Evolutionary conservation across 2,329 filamentous ascomycete genomes (phyloP).

Genomic region (Neopestalotiopsis sp.): DNA sequence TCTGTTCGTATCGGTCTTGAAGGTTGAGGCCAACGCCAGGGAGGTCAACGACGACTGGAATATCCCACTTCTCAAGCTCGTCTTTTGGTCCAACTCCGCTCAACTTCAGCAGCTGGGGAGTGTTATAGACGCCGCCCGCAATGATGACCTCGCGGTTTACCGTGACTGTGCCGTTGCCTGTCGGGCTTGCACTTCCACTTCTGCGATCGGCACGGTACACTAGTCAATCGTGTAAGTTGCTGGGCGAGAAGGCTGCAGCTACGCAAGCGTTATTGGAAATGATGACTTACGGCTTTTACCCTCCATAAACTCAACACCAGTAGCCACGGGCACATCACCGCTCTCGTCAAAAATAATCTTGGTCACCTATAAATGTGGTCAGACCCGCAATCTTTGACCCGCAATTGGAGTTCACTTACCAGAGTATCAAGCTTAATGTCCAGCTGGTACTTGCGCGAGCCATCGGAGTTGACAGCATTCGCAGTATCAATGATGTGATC

Average conservation of each 20-base stretch:
- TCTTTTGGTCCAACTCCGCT: slow-evolving; percentile 49
- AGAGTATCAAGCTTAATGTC: slow-evolving; percentile 25
- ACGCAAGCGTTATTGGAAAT: not conserved
- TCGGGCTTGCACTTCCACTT: slow-evolving; percentile 25
- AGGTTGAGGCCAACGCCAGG: slow-evolving; percentile 65
- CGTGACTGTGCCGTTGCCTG: slow-evolving; percentile 37
- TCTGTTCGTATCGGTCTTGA: slow-evolving; percentile 59
- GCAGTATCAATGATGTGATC: slow-evolving; percentile 56
- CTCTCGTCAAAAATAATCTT: slow-evolving; percentile 11
- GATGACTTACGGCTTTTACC: not conserved
- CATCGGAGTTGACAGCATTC: slow-evolving; percentile 50
- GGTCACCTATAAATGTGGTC: not conserved
- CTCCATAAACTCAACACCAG: slow-evolving; percentile 16
- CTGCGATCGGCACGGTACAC: slow-evolving; percentile 9
- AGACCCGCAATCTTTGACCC: no score
- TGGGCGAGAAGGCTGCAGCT: not conserved
- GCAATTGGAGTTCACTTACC: not conserved
- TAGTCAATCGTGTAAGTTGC: not conserved
- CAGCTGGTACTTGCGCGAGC: slow-evolving; percentile 46
- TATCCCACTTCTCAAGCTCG: slow-evolving; percentile 42
- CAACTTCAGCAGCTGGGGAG: slow-evolving; percentile 58
- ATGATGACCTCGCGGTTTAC: slow-evolving; percentile 56
- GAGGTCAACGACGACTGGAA: slow-evolving; percentile 53
- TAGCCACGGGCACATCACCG: not conserved
- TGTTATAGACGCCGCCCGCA: slow-evolving; percentile 58